These are phyloP conservation scores for Ceratobasidium sp. DNA, from an alignment of 1,284 basidiomycete species.

Conservation along the genomic window DNA sequence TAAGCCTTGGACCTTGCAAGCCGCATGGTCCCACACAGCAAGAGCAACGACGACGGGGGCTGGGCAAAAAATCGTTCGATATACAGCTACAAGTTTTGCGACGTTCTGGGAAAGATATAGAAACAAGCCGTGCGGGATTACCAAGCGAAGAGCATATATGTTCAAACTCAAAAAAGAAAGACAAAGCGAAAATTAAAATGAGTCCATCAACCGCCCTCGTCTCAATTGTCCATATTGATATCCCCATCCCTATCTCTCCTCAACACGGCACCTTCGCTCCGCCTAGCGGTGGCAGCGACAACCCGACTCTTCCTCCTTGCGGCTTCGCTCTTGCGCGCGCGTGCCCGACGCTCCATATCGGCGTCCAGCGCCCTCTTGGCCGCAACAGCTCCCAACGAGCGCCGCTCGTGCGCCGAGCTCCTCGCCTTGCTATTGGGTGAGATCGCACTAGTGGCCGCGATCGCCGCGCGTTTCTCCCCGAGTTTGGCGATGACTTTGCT, in stretches of 20 bases:
- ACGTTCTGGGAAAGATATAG: conserved; percentile 5
- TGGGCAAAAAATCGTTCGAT: conserved; percentile 19
- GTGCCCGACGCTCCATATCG: conserved; percentile 32
- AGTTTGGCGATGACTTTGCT: conserved; percentile 81
- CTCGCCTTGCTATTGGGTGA: conserved; percentile 40
- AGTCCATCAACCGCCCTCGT: neutral
- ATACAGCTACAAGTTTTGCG: conserved; percentile 32
- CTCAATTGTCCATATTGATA: conserved; percentile 29
- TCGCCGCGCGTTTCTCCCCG: conserved; percentile 74
- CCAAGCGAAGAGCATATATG: conserved; percentile 24
- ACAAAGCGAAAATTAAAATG: conserved; percentile 11
- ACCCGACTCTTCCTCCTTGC: conserved; percentile 33
- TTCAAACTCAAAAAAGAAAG: conserved; percentile 3
- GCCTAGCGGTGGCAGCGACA: neutral
- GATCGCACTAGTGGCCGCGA: conserved; percentile 46
- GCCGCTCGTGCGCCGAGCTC: conserved; percentile 33
- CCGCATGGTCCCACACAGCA: neutral
- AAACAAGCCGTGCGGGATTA: conserved; percentile 6
- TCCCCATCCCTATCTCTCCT: neutral
- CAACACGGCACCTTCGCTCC: conserved; percentile 41
- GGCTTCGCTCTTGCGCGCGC: conserved; percentile 41
- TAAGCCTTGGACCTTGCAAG: neutral
- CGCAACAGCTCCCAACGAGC: conserved; percentile 28
- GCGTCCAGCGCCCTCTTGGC: conserved; percentile 32
- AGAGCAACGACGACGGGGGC: neutral